Evolutionary conservation across 352 stramenopile genomes (phyloP).

Genomic region (Globisporangium parvum): DNA sequence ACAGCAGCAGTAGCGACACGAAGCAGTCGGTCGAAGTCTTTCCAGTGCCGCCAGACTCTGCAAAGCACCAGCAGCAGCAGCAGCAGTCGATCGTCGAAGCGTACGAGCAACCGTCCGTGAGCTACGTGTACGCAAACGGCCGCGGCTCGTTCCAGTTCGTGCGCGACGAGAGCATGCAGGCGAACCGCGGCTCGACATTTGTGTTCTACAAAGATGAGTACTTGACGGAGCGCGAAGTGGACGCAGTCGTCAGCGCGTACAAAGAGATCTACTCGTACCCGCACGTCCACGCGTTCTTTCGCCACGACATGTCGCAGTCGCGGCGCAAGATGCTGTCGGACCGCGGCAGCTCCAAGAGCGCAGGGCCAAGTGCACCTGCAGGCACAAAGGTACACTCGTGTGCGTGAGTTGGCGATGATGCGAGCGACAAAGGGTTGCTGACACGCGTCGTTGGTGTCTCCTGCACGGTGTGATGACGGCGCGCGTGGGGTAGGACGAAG

Average conservation of each 20-base stretch:
- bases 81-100: conserved; percentile 59
- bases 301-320: conserved; percentile 52
- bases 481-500: conserved; percentile 40
- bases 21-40: conserved; percentile 56
- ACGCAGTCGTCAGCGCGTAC: conserved; percentile 78
- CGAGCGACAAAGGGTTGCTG: too few relatives aligned
- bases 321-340: conserved; percentile 48
- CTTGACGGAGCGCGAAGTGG: conserved; percentile 56
- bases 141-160: conserved; percentile 83
- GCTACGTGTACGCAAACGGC: conserved; percentile 67
- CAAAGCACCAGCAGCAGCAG: conserved; percentile 6
- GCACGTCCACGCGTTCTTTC: conserved; percentile 72
- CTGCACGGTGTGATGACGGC: conserved; percentile 1
- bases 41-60: conserved; percentile 20
- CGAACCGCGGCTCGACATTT: conserved; percentile 41
- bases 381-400: conserved; percentile 33
- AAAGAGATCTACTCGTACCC: conserved; percentile 80
- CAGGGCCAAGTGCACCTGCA: conserved; percentile 2
- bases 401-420: background rate
- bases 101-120: conserved; percentile 64
- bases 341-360: conserved; percentile 9
- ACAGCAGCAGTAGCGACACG: conserved; percentile 14
- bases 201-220: conserved; percentile 87
- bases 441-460: background rate
- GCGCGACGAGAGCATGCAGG: conserved; percentile 36